Evolutionary conservation across 805 yeast species (phyloP).

Genomic region (Danielozyma ontarioensis): DNA sequence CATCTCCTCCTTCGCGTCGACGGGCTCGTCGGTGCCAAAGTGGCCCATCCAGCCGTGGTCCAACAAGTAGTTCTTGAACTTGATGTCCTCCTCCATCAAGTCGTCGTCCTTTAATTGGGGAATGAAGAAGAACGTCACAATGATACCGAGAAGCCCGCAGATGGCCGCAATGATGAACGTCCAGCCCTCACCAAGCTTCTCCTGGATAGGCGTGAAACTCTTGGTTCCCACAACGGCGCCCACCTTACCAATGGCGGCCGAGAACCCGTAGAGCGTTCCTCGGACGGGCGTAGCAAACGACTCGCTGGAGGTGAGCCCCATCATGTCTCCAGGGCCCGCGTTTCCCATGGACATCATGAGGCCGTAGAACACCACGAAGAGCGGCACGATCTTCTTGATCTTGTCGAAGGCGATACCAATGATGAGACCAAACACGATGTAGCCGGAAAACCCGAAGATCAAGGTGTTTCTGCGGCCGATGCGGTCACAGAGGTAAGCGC

Average conservation of each 20-base stretch:
- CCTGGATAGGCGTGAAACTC: constrained; percentile 63
- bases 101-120: constrained; percentile 73
- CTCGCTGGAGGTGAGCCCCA: constrained; percentile 64
- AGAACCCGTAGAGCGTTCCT: constrained; percentile 69
- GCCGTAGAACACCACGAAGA: constrained; percentile 70
- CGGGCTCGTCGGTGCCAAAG: constrained; percentile 29
- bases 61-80: constrained; percentile 54
- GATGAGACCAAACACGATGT: constrained; percentile 65
- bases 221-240: constrained; percentile 84
- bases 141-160: constrained; percentile 62
- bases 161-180: constrained; percentile 77
- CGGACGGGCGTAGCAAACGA: constrained; percentile 72
- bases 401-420: constrained; percentile 61
- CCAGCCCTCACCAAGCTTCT: constrained; percentile 61
- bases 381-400: constrained; percentile 50
- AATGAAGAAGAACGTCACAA: constrained; percentile 53
- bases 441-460: constrained; percentile 67
- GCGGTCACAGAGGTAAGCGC: constrained; percentile 59
- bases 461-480: constrained; percentile 70
- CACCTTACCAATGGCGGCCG: constrained; percentile 78
- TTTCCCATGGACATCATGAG: constrained; percentile 66
- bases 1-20: constrained; percentile 2
- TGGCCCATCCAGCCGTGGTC: constrained; percentile 55
- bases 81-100: constrained; percentile 56
- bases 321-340: constrained; percentile 73